Evolutionary conservation across 495 filamentous ascomycete species (phyloP).

Genomic region (Penicillium silybi): DNA sequence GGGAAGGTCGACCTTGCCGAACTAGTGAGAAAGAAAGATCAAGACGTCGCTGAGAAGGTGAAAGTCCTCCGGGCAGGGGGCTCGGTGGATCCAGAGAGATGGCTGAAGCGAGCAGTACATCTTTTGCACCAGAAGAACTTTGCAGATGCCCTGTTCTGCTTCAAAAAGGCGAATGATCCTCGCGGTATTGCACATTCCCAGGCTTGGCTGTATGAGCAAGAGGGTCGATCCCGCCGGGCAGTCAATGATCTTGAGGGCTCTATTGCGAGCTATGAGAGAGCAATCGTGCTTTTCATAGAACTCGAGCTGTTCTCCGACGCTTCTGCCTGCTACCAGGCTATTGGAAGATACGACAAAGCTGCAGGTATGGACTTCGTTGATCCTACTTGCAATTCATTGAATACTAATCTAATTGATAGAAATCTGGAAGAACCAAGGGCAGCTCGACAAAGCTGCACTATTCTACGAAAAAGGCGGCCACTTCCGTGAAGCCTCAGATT

Average conservation of each 20-base stretch:
- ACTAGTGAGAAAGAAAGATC: constrained; percentile 12
- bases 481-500: constrained; percentile 13
- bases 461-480: constrained; percentile 11
- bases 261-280: constrained; percentile 4
- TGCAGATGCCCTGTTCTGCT: constrained; percentile 14
- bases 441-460: constrained; percentile 14
- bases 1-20: constrained; percentile 3
- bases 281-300: constrained; percentile 9
- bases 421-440: constrained; percentile 8
- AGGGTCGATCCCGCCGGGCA: constrained; percentile 9
- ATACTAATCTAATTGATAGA: not conserved
- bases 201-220: constrained; percentile 16
- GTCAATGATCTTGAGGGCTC: constrained; percentile 4
- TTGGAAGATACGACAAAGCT: constrained; percentile 10
- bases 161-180: constrained; percentile 11
- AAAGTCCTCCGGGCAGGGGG: constrained; percentile 9
- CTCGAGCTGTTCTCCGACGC: constrained; percentile 3
- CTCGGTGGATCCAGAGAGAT: constrained; percentile 12
- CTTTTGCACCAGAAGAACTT: constrained; percentile 15
- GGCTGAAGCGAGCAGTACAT: constrained; percentile 12
- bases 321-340: constrained; percentile 7
- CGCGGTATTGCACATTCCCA: constrained; percentile 9
- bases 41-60: constrained; percentile 10
- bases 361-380: constrained; percentile 6
- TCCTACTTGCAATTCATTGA: no score